Conservation (phyloP, 192 early-diverging fungal species). For the Coemansia sp. region DNA sequence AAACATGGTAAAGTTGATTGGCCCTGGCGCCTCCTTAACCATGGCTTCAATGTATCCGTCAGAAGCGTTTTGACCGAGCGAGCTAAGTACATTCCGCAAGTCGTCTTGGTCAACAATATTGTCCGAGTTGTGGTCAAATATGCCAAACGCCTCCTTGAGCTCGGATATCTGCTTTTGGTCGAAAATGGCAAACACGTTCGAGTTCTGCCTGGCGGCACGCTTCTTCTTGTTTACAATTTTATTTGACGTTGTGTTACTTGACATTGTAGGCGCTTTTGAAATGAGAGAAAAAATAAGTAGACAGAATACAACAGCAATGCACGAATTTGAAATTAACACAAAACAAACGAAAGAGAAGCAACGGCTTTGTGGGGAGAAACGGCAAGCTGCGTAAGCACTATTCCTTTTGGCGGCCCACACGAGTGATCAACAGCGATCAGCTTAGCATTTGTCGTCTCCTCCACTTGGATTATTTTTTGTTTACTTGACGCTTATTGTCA, state of each 20-base stretch:
- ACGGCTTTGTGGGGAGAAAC: too few species aligned
- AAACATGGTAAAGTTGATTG: slow-evolving; percentile 98
- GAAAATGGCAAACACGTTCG: slow-evolving; percentile 98
- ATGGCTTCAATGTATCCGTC: slow-evolving; percentile 85
- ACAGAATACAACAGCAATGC: background rate
- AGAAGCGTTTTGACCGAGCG: slow-evolving; percentile 64
- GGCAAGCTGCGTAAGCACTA: too few species aligned
- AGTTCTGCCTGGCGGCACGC: slow-evolving; percentile 89
- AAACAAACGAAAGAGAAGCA: background rate
- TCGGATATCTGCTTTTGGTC: slow-evolving; percentile 93
- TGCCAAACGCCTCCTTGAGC: slow-evolving; percentile 95
- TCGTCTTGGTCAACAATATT: slow-evolving; percentile 91
- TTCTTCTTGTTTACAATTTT: slow-evolving; percentile 71
- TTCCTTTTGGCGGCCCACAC: too few species aligned
- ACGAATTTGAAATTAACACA: background rate
- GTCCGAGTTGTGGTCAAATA: slow-evolving; percentile 93
- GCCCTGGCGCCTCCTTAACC: slow-evolving; percentile 81
- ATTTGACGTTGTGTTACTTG: slow-evolving; percentile 13
- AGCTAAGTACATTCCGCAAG: slow-evolving; percentile 83
- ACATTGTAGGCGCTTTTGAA: background rate
- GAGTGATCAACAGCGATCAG: too few species aligned
- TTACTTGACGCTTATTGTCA: background rate
- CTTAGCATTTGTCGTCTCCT: background rate
- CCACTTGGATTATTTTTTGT: background rate
- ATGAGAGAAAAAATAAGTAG: background rate